Percentiles rank a stretch among this genome's conserved stretches.
These are phyloP conservation scores for Colletotrichum destructivum DNA, from an alignment of 2,329 filamentous ascomycete species.

Conservation along the genomic window DNA sequence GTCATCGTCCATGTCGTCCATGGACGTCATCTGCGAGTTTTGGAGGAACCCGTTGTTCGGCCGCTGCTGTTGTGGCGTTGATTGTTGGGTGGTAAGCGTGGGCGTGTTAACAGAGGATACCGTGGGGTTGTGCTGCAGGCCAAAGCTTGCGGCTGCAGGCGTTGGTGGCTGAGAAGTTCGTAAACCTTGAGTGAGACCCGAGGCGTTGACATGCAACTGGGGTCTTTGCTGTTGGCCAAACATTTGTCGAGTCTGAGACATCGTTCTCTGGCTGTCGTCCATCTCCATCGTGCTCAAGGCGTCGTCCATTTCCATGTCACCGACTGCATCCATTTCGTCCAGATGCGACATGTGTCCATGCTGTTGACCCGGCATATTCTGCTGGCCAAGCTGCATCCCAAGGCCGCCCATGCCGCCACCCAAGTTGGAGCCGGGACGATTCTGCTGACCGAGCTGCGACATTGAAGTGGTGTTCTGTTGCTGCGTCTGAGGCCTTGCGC, in stretches of 20 bases:
- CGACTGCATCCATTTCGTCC: slow-evolving; percentile 86
- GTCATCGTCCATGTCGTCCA: slow-evolving; percentile 81
- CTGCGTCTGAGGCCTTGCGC: slow-evolving; percentile 39
- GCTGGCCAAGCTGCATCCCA: slow-evolving; percentile 51
- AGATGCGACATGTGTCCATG: slow-evolving; percentile 62
- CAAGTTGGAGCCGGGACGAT: slow-evolving; percentile 33
- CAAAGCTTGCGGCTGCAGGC: slow-evolving; percentile 82
- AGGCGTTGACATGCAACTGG: slow-evolving; percentile 85
- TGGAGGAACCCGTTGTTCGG: slow-evolving; percentile 54
- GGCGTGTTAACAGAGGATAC: slow-evolving; percentile 98
- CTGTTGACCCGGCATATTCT: slow-evolving; percentile 50
- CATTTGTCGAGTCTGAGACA: slow-evolving; percentile 79
- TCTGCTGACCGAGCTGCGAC: slow-evolving; percentile 40
- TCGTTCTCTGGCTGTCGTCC: slow-evolving; percentile 73
- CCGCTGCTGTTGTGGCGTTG: slow-evolving; percentile 67
- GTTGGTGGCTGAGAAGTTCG: slow-evolving; percentile 90
- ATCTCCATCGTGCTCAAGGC: slow-evolving; percentile 77
- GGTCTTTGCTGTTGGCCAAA: slow-evolving; percentile 78
- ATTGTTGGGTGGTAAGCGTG: slow-evolving; percentile 85
- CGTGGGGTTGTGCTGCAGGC: slow-evolving; percentile 92
- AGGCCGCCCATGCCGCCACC: slow-evolving; percentile 40
- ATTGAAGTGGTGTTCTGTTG: slow-evolving; percentile 38
- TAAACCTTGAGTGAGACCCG: slow-evolving; percentile 82
- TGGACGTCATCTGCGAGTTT: slow-evolving; percentile 74
- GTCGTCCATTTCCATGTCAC: slow-evolving; percentile 98